Base-by-base conservation (phyloP, 495 filamentous ascomycete species). In the Aspergillus taichungensis region DNA sequence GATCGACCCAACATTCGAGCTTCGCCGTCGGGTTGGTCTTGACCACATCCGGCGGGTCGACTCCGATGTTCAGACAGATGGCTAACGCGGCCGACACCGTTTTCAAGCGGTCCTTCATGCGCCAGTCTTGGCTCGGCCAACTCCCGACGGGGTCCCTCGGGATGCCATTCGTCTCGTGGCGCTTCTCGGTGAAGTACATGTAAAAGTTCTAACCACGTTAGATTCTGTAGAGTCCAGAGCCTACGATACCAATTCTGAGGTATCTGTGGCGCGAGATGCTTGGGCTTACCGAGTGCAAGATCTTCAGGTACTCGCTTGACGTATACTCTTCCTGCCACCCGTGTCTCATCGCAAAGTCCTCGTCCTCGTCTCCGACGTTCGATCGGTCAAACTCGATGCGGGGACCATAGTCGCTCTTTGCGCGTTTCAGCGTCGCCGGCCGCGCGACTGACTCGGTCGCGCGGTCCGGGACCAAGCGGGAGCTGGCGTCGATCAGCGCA, bases 131-230 rank as follows among this genome's bases (percentile, higher is more conserved):
- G 9, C 91, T 78, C 5, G 76, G 77, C 64, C 74, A 76, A 43
- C 67, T 72, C 39, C 69, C 71, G 12, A 67, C 67, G 12, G 75
- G 72, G 33, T 76, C 74, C 60, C 90, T 84, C 8, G 94, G 88
- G 44, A 92, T 86, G 12, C 92, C 94, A 31, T 89, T 88, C n/a
- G 88, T 92, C 60, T 97, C 92, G 61, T 97, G 92, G 24, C 88
- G 82, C 62, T 97, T 97, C 60, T 97, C 92, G 37, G 88, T 94
- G 60, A 85, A 99, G 64, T 97, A 99, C 90, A 96, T 95, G 69
- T 91, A 96, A 76, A 94, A 97, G 47, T 68, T 71, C 66, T 74
- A 50, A 8, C 43, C 18, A 27, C 28, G 12, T 43, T 10, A 51
- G 43, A 27, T 44, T 12, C 18, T 24, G 18, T 24, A 24, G 18